Base-by-base conservation (phyloP, 805 yeast species). In the Ogataea trehalophila region DNA sequence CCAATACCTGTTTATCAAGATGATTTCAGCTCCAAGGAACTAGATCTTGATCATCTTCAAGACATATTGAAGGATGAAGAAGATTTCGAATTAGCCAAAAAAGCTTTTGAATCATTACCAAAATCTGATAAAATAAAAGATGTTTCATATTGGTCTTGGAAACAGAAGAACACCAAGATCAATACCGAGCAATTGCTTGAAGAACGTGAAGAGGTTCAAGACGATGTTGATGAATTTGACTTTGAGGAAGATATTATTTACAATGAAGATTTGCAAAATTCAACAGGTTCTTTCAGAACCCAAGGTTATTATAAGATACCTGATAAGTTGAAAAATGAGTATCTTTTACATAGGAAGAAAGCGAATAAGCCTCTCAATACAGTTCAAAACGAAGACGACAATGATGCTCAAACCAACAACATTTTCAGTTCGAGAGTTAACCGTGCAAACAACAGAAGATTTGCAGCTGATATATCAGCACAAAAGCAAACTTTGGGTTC, bases 401-500 rank as follows among this genome's bases (percentile, higher is more conserved):
- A 72, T 18, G 70, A 66, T n/a, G 55, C 58, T 15, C 52, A 57
- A 33, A 52, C 57, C 52, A 55, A 68, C 29, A 74, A 70, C 47
- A 62, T 75, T 9, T 84, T 84, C 51, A 85, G 90, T 50, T 87
- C 96, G 4, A 81, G 96, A 60, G 85, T 83, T 45, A 89, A 86
- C 61, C 79, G 97, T 60, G 95, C 94, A 15, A 83, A 84, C 55
- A 87, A 87, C 59, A 80, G 96, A 68, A 76, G 96, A 53, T 83
- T 87, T 60, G 96, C 87, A 4, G 96, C 94, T 23, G 97, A 87
- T 63, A 84, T 89, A 38, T 85, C 83, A 58, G 88, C 91, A 1
- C 91, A 85, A 55, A 80, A 80, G 56, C 87, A 83, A 53, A 78
- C 81, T 57, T 75, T 87, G 56, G 94, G 94, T 38, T 75, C 88